Conservation (phyloP, 176 grass and related monocot genomes). For the Carex parvula region DNA sequence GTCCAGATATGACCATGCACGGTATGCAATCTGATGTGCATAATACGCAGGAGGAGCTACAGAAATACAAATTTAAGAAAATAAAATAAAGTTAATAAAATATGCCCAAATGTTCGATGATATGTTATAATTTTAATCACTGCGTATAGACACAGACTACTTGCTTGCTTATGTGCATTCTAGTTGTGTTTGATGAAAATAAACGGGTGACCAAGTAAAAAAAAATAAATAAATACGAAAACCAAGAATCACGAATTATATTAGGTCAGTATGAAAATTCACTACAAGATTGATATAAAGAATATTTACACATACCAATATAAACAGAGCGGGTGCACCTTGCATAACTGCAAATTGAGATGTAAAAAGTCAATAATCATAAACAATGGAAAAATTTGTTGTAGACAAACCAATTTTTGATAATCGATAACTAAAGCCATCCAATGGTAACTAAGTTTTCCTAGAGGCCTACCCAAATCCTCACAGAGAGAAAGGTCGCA, state of each 20-base stretch:
- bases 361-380: background rate
- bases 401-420: background rate
- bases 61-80: background rate
- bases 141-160: background rate
- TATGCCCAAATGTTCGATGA: background rate
- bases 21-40: slow-evolving; percentile 63
- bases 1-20: slow-evolving; percentile 47
- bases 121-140: background rate
- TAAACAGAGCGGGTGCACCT: slow-evolving; percentile 77
- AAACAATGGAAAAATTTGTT: background rate
- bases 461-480: no score
- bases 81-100: background rate
- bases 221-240: background rate
- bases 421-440: background rate
- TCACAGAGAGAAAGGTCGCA: no score
- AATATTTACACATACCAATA: slow-evolving; percentile 41
- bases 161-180: background rate
- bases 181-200: background rate
- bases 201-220: background rate
- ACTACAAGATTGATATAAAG: background rate
- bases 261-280: background rate
- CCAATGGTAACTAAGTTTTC: background rate
- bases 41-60: slow-evolving; percentile 68
- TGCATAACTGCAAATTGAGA: slow-evolving; percentile 41
- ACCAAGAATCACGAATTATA: background rate